phyloP scores from a whole-genome alignment of 2,329 filamentous ascomycete genomes.

The Aspergillus pseudotamarii region DNA sequence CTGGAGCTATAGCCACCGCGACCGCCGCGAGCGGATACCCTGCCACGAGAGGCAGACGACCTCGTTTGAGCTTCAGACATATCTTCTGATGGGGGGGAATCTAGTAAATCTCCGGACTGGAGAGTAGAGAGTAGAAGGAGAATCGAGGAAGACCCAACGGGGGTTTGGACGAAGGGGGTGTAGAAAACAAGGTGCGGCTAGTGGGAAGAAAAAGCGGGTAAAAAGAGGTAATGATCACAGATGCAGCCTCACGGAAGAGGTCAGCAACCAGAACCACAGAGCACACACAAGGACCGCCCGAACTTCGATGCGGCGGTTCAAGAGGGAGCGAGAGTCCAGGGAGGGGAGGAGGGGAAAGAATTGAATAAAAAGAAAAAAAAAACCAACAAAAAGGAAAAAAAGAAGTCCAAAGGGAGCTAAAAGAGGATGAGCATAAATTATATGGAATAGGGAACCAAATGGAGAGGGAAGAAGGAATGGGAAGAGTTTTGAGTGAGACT shows the following conservation, averaged over 20 bases:
- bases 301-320: slow-evolving; percentile 9
- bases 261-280: slow-evolving; percentile 38
- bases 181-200: slow-evolving; percentile 31
- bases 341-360: slow-evolving; percentile 20
- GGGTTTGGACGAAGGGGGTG: slow-evolving; percentile 28
- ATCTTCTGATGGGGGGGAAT: slow-evolving; percentile 44
- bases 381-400: slow-evolving; percentile 15
- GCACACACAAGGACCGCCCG: slow-evolving; percentile 33
- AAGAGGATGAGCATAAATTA: slow-evolving; percentile 22
- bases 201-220: slow-evolving; percentile 35
- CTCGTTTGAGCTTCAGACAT: slow-evolving; percentile 96
- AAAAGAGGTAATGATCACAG: slow-evolving; percentile 30
- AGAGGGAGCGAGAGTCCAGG: slow-evolving; percentile 16
- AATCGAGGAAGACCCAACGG: slow-evolving; percentile 29
- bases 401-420: slow-evolving; percentile 23
- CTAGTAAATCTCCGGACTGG: slow-evolving; percentile 26
- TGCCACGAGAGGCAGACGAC: slow-evolving; percentile 79
- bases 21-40: slow-evolving; percentile 86
- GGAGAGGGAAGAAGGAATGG: slow-evolving; percentile 18
- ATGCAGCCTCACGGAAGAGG: slow-evolving; percentile 44
- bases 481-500: slow-evolving; percentile 18
- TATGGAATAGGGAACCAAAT: slow-evolving; percentile 9
- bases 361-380: slow-evolving; percentile 15
- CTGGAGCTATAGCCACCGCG: slow-evolving; percentile 72
- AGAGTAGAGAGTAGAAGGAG: slow-evolving; percentile 31